Percentiles rank a stretch among this genome's conserved stretches.
Conservation (phyloP, 2,329 filamentous ascomycete genomes). For the Chalara sp. region DNA sequence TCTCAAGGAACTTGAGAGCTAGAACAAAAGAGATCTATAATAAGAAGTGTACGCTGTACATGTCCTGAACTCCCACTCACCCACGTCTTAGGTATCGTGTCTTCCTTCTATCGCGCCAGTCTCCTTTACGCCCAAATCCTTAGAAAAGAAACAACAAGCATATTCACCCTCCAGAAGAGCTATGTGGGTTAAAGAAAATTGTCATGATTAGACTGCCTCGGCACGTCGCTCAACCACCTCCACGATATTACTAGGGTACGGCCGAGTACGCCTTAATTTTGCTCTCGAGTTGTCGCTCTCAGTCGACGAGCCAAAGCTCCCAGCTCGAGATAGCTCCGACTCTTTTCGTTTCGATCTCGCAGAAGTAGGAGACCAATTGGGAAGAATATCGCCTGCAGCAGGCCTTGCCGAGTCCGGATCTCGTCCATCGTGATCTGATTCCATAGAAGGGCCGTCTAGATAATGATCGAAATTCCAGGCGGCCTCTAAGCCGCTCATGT, state of each 20-base stretch:
- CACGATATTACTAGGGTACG: not conserved
- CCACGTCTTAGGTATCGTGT: not conserved
- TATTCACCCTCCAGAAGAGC: not conserved
- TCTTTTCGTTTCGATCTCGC: conserved; percentile 41
- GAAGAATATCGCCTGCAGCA: conserved; percentile 40
- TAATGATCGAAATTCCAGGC: conserved; percentile 46
- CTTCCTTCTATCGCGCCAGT: conserved; percentile 19
- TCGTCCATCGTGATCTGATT: conserved; percentile 8
- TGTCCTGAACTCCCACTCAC: too few relatives aligned
- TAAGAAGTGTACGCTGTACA: too few relatives aligned
- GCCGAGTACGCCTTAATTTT: conserved; percentile 18
- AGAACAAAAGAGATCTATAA: too few relatives aligned
- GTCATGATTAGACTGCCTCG: conserved; percentile 20
- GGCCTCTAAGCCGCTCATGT: conserved; percentile 45
- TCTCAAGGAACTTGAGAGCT: too few relatives aligned
- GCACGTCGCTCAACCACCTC: conserved; percentile 17
- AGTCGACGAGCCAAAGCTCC: conserved; percentile 36
- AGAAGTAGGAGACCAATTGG: conserved; percentile 17
- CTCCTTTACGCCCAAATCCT: conserved; percentile 14
- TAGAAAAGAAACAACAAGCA: not conserved
- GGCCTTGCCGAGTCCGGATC: conserved; percentile 19
- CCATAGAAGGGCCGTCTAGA: conserved; percentile 36
- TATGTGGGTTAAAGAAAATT: conserved; percentile 4
- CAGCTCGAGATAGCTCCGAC: conserved; percentile 44
- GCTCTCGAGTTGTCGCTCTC: conserved; percentile 21